Percentiles rank a stretch among this genome's conserved stretches.
These are phyloP conservation scores for Malassezia nana DNA, from an alignment of 1,284 basidiomycete species.

Conservation along the genomic window DNA sequence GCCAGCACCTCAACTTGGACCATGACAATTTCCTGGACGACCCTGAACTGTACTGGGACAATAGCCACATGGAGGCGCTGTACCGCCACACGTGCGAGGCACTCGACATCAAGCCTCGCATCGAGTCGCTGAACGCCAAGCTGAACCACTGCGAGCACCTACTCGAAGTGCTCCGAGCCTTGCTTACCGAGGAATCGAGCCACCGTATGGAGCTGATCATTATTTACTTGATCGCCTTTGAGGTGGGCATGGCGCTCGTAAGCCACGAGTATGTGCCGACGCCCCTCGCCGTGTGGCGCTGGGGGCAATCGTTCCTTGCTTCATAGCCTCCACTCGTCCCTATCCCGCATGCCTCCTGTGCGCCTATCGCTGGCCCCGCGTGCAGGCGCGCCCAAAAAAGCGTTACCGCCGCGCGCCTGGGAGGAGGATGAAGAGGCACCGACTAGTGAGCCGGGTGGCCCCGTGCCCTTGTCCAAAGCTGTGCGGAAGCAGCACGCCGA, in stretches of 20 bases:
- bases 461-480: conserved; percentile 24
- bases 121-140: conserved; percentile 43
- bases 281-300: conserved; percentile 13
- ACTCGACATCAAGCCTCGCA: conserved; percentile 37
- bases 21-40: conserved; percentile 45
- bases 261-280: conserved; percentile 35
- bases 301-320: too few species aligned
- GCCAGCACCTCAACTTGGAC: conserved; percentile 39
- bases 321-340: background rate
- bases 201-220: conserved; percentile 46
- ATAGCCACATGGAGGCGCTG: conserved; percentile 36
- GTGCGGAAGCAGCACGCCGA: conserved; percentile 47
- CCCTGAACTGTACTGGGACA: conserved; percentile 47
- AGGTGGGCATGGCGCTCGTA: conserved; percentile 30
- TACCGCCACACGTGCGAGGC: conserved; percentile 38
- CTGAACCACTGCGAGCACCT: conserved; percentile 44
- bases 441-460: too few species aligned
- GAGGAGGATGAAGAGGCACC: background rate
- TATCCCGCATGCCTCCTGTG: background rate
- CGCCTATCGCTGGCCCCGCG: background rate
- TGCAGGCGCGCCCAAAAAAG: too few species aligned
- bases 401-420: background rate
- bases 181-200: conserved; percentile 39
- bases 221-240: conserved; percentile 38
- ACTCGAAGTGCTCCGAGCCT: conserved; percentile 36